Conservation (phyloP, 495 filamentous ascomycete species). For the Eremomyces bilateralis region DNA sequence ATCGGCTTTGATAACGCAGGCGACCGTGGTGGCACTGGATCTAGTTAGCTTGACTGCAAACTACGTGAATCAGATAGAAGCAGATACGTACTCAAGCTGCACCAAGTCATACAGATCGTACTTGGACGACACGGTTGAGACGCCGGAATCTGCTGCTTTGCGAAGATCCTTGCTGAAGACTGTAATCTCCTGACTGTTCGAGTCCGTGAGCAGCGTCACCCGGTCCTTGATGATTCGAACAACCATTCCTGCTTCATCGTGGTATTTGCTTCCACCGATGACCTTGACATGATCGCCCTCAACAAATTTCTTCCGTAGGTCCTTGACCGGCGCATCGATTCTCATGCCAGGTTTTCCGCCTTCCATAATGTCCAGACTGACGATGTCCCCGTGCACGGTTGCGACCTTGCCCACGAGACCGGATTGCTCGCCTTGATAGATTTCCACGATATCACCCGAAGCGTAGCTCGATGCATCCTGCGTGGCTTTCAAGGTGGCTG, state of each 20-base stretch:
- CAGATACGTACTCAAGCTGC: constrained; percentile 53
- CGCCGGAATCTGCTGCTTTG: constrained; percentile 75
- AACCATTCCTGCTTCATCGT: constrained; percentile 92
- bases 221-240: constrained; percentile 76
- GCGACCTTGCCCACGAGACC: constrained; percentile 69
- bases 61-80: background rate
- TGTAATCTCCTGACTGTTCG: constrained; percentile 77
- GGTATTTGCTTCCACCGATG: constrained; percentile 80
- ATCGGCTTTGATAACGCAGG: constrained; percentile 83
- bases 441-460: constrained; percentile 82
- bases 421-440: constrained; percentile 89
- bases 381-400: constrained; percentile 78
- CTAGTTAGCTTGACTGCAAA: constrained; percentile 16
- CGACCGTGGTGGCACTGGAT: constrained; percentile 57
- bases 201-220: constrained; percentile 79
- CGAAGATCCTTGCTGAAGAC: constrained; percentile 96
- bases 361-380: constrained; percentile 68
- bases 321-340: constrained; percentile 83
- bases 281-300: constrained; percentile 97
- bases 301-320: constrained; percentile 78
- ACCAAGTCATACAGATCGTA: constrained; percentile 86
- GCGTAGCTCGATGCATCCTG: constrained; percentile 60
- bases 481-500: constrained; percentile 62
- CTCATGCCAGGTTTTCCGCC: constrained; percentile 62
- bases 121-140: constrained; percentile 53